phyloP scores from a whole-genome alignment of 73 alveolate genomes.

The Paraurostyla sp. region DNA sequence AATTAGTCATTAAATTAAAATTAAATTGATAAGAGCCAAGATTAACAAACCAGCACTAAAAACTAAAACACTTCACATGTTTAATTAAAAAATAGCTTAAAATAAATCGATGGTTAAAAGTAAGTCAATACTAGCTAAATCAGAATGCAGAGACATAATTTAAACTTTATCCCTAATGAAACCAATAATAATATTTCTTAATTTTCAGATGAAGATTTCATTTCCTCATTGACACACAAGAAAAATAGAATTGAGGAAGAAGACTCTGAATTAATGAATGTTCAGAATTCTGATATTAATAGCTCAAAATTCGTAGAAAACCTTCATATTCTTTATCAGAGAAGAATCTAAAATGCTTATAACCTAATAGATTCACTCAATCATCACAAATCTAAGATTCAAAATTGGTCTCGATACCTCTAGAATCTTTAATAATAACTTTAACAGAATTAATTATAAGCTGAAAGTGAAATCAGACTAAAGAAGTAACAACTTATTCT shows the following conservation, averaged over 20 bases:
- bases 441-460: conserved; percentile 4
- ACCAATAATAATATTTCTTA: background rate
- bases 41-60: too few relatives aligned
- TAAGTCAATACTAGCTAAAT: conserved; percentile 14
- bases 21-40: too few relatives aligned
- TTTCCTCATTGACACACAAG: background rate
- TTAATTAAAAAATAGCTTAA: background rate
- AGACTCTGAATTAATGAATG: background rate
- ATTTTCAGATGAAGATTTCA: conserved; percentile 34
- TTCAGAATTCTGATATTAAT: background rate
- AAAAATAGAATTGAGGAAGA: too few relatives aligned
- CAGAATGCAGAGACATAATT: conserved; percentile 42
- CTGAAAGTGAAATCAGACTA: conserved; percentile 40
- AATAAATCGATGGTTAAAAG: background rate
- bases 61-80: background rate
- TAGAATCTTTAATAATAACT: conserved; percentile 25
- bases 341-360: conserved; percentile 31
- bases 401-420: background rate
- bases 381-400: background rate
- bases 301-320: conserved; percentile 15
- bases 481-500: conserved; percentile 25
- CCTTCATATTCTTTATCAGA: background rate
- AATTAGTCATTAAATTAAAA: too few relatives aligned
- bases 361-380: background rate
- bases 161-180: conserved; percentile 18